Evolutionary conservation across 208 protist species (phyloP), one percentile per base, ranked within the genome.

Genomic region (Crithidia bombi): DNA sequence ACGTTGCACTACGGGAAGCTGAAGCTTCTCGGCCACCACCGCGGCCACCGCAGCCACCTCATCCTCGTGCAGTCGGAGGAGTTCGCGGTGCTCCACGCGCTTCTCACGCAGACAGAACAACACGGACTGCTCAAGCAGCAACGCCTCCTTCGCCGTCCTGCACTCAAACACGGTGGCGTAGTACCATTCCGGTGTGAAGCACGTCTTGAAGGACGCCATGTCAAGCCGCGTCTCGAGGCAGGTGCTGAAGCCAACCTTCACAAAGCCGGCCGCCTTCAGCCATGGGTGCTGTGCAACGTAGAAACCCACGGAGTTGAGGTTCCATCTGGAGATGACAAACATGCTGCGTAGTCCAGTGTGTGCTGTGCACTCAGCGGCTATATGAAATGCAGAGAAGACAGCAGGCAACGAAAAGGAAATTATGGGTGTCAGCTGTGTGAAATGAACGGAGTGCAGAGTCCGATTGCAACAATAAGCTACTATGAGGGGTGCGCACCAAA

Each of bases 281-380:
- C 88, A 93, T 19, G 88, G 88, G 65, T 93, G 88, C 38, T 70
- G 55, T 19, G 83, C 88, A 63, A 93, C 47, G 56, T 93, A 93
- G 56, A 93, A 93, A 21, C 88, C 85, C 64, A 69, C 66, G 26
- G 69, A 69, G 6, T 65, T 39, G 46, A 63, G 52, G 36, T 46
- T 25, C 33, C 58, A 55, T 66, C 10, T 19, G 21, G 63, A 64
- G 35, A 23, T 56, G 5, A 15, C 11, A 23, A 83, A 36, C 78
- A 83, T 85, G 21, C 15, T 38, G 32, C 9, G 41, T 6, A 23
- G 32, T n/a, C 10, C 11, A 7, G 38, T 7, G 7, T 43, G 38
- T 7, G 38, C 14, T 43, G 38, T 43, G 7, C n/a, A n/a, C n/a
- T 43, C 7, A 43, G 38, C 38, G 14, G 14, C 14, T n/a, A n/a